phyloP scores from a whole-genome alignment of 768 basidiomycete genomes.

The Boletus rufocinnamomeus region DNA sequence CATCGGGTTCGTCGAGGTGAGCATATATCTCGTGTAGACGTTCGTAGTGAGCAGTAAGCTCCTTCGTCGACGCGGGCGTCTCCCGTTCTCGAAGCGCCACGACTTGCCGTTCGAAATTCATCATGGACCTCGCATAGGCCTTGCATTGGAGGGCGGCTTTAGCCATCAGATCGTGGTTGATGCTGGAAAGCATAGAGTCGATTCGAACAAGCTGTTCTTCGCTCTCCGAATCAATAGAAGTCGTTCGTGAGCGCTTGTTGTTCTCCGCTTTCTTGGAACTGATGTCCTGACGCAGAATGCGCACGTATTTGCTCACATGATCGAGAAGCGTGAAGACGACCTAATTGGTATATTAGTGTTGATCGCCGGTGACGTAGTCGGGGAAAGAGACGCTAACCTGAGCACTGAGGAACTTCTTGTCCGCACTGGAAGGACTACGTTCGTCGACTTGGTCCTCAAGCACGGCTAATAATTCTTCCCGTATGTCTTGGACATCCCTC shows the following conservation, averaged over 20 bases:
- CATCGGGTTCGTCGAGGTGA: constrained; percentile 95
- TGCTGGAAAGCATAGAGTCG: constrained; percentile 79
- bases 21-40: constrained; percentile 95
- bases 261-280: constrained; percentile 49
- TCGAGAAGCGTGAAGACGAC: constrained; percentile 94
- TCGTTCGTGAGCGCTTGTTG: constrained; percentile 49
- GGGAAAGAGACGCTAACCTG: constrained; percentile 56
- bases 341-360: constrained; percentile 42
- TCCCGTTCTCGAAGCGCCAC: constrained; percentile 46
- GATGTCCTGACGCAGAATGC: constrained; percentile 68
- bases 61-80: constrained; percentile 47
- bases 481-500: constrained; percentile 62
- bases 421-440: constrained; percentile 56
- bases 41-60: constrained; percentile 64
- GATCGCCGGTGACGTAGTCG: neutral
- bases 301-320: constrained; percentile 89
- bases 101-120: constrained; percentile 92
- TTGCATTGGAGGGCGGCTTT: constrained; percentile 93
- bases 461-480: constrained; percentile 75
- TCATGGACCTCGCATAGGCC: constrained; percentile 89
- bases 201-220: constrained; percentile 68
- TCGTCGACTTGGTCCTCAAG: constrained; percentile 83
- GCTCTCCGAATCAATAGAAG: constrained; percentile 37
- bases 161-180: constrained; percentile 87
- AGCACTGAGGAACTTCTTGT: constrained; percentile 90